Conservation (phyloP, 495 filamentous ascomycete genomes). For the Tetracladium marchalianum region DNA sequence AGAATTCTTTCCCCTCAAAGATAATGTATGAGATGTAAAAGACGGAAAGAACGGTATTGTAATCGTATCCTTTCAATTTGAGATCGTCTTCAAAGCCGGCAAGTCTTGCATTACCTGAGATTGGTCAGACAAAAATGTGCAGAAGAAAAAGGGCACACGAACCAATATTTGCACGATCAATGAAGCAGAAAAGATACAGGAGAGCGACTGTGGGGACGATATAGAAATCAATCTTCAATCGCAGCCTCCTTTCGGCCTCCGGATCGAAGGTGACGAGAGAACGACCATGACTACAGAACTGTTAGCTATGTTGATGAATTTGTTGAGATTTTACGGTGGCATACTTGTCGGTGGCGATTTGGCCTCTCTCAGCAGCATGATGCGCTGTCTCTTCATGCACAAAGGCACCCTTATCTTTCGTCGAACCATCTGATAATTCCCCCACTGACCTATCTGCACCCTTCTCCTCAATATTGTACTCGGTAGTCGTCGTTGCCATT, state of each 20-base stretch:
- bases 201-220: conserved; percentile 45
- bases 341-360: conserved; percentile 51
- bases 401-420: conserved; percentile 3
- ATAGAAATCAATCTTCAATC: conserved; percentile 39
- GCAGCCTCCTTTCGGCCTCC: conserved; percentile 45
- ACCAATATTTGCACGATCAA: conserved; percentile 56
- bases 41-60: conserved; percentile 52
- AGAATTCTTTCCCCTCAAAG: conserved; percentile 35
- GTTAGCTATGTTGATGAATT: background rate
- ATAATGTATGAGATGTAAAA: conserved; percentile 64
- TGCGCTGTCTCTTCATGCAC: conserved; percentile 24
- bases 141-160: conserved; percentile 14
- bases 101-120: conserved; percentile 38
- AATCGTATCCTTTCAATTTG: conserved; percentile 54
- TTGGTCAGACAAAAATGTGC: conserved; percentile 8
- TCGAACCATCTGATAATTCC: background rate
- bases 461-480: conserved; percentile 2
- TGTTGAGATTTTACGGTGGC: conserved; percentile 5
- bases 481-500: background rate
- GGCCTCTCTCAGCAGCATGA: conserved; percentile 45
- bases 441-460: background rate
- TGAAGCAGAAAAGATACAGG: conserved; percentile 53
- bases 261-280: conserved; percentile 49
- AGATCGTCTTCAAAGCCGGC: conserved; percentile 53
- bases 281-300: conserved; percentile 35